Conservation (phyloP, 2,329 filamentous ascomycete genomes). For the Helminthosporium solani region DNA sequence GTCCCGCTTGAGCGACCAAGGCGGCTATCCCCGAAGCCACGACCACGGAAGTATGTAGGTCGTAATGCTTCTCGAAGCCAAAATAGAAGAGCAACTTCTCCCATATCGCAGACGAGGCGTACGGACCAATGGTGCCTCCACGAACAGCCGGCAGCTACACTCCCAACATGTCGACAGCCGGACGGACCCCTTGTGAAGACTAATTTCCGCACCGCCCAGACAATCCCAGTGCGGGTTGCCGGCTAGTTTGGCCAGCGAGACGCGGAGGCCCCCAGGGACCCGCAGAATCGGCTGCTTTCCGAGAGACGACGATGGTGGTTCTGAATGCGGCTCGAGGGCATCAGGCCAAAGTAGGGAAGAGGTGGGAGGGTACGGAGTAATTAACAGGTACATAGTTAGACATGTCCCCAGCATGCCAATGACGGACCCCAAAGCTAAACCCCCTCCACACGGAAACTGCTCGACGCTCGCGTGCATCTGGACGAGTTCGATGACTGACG, state of each 20-base stretch:
- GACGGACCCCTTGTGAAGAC: slow-evolving; percentile 2
- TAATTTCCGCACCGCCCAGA: slow-evolving; percentile 14
- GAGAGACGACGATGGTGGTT: background rate
- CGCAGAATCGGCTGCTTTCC: background rate
- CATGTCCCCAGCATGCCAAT: no score
- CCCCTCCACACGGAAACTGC: background rate
- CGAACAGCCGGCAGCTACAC: no score
- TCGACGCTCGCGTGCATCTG: background rate
- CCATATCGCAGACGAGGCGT: background rate
- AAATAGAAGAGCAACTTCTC: background rate
- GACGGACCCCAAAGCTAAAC: background rate
- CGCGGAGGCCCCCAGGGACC: background rate
- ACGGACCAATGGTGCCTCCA: no score
- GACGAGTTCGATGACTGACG: background rate
- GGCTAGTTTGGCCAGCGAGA: background rate
- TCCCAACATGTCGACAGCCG: background rate
- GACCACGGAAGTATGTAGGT: background rate
- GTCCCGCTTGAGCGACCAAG: background rate
- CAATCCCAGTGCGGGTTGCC: background rate
- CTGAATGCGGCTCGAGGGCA: no score
- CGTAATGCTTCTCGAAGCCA: background rate
- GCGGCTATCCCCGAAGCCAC: background rate
- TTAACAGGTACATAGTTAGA: no score
- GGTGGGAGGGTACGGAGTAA: no score
- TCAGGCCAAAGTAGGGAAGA: background rate